Conservation (phyloP, 192 early-diverging fungal species). For the Entomortierella lignicola region DNA sequence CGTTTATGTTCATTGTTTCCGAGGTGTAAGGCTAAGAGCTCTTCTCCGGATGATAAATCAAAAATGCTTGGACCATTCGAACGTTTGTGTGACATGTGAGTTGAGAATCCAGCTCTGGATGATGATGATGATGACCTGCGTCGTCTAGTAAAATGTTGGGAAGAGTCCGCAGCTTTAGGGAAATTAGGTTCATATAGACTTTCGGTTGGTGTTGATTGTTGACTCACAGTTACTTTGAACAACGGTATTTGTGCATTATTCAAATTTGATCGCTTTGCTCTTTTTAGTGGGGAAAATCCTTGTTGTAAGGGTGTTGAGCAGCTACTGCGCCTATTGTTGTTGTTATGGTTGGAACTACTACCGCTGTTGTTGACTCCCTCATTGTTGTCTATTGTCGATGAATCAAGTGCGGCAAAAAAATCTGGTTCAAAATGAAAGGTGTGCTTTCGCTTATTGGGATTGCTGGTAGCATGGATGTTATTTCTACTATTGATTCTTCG, state of each 20-base stretch:
- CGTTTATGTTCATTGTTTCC: slow-evolving; percentile 45
- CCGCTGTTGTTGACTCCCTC: not conserved
- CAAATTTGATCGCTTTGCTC: not conserved
- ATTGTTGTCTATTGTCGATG: slow-evolving; percentile 14
- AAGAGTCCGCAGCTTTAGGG: not conserved
- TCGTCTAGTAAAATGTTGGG: not conserved
- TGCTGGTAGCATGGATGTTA: not conserved
- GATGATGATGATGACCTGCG: not conserved
- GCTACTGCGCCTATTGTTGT: not conserved
- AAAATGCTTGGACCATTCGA: slow-evolving; percentile 38
- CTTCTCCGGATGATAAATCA: slow-evolving; percentile 53
- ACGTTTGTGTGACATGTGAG: not conserved
- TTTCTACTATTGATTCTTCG: not conserved
- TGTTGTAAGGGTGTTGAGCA: not conserved
- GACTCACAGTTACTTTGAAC: not conserved
- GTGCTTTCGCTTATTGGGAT: slow-evolving; percentile 33
- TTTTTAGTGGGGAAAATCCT: slow-evolving; percentile 8
- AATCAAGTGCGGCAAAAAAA: slow-evolving; percentile 33
- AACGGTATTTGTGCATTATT: not conserved
- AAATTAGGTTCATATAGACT: not conserved
- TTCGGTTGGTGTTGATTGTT: not conserved
- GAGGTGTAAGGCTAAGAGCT: slow-evolving; percentile 38
- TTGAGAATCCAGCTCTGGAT: not conserved
- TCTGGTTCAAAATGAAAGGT: slow-evolving; percentile 46
- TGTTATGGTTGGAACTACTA: not conserved